Conservation (phyloP, 1,284 basidiomycete species). For the Hymenochaete sp. region DNA sequence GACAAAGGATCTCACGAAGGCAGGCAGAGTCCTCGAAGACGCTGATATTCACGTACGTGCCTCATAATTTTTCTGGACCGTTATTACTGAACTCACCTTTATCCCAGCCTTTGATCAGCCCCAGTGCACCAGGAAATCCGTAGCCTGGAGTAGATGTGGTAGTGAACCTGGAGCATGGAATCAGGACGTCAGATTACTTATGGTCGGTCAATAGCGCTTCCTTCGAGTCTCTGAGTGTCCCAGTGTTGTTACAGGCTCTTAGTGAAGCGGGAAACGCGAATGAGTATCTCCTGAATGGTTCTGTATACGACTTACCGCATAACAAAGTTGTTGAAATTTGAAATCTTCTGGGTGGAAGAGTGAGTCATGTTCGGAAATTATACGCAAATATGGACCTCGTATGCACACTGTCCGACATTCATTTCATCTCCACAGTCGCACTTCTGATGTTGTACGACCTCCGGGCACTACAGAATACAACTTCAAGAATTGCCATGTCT, state of each 20-base stretch:
- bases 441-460: slow-evolving; percentile 28
- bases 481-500: slow-evolving; percentile 33
- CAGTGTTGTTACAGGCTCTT: slow-evolving; percentile 36
- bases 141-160: slow-evolving; percentile 25
- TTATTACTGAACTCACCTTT: not conserved
- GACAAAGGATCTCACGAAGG: slow-evolving; percentile 4
- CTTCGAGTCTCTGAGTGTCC: slow-evolving; percentile 26
- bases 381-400: not conserved
- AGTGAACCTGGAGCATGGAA: slow-evolving; percentile 21
- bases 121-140: too few species aligned
- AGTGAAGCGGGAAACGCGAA: slow-evolving; percentile 31
- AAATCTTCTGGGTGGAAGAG: not conserved
- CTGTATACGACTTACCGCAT: slow-evolving; percentile 24
- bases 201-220: slow-evolving; percentile 26
- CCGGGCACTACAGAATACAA: slow-evolving; percentile 20
- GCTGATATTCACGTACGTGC: slow-evolving; percentile 24
- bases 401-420: slow-evolving; percentile 28
- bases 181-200: too few species aligned
- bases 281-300: slow-evolving; percentile 32
- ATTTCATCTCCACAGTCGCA: slow-evolving; percentile 36
- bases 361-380: not conserved
- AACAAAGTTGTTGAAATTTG: not conserved
- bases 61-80: not conserved
- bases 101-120: slow-evolving; percentile 24
- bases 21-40: slow-evolving; percentile 25